Base-by-base conservation (phyloP, 2,329 filamentous ascomycete genomes). In the Trichoderma arundinaceum region DNA sequence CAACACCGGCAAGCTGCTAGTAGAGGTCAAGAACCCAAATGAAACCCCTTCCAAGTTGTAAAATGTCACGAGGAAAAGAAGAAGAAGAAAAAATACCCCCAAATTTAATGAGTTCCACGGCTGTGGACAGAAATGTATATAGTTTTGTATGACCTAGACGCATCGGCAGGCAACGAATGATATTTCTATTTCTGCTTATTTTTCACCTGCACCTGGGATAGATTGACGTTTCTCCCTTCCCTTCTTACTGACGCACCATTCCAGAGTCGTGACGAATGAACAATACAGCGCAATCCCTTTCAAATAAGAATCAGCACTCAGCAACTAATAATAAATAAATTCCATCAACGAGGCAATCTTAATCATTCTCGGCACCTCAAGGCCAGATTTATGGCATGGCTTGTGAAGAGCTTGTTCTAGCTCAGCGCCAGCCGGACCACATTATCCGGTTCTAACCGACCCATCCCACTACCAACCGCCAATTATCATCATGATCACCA, bases 1-100 rank as follows among this genome's bases (percentile, higher is more conserved):
- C 15, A 94, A 94, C 74, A 92, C 84, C 9, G 90, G 90, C 78
- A 84, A 89, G 80, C 80, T 88, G 70, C 77, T 88, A 72, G 82
- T 86, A 28, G 83, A 86, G 74, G 74, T 85, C 61, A 85, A 85
- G 75, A 64, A 70, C 65, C 68, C 68, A 19, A 57, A 66, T n/a
- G 53, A 67, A 52, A 57, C 60, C 49, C 63, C 66, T 5, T 66
- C 71, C 17, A 72, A 72, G 57, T 64, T 74, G 64, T 73, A 68
- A 67, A 64, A 52, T 19, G 15, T 35, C 38, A 32, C n/a, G 10
- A 38, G 3, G 19, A 17, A 33, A 43, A 13, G 17, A 52, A 13
- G 9, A 8, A 28, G 32, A 38, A 9, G 17, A 2, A 43, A 61
- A 35, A 54, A 64, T 56, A 56, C 51, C 60, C 54, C 51, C 10